Percentiles rank a stretch among this genome's conserved stretches.
Evolutionary conservation across 768 basidiomycete species (phyloP).

Genomic region (Hypsizygus marmoreus): DNA sequence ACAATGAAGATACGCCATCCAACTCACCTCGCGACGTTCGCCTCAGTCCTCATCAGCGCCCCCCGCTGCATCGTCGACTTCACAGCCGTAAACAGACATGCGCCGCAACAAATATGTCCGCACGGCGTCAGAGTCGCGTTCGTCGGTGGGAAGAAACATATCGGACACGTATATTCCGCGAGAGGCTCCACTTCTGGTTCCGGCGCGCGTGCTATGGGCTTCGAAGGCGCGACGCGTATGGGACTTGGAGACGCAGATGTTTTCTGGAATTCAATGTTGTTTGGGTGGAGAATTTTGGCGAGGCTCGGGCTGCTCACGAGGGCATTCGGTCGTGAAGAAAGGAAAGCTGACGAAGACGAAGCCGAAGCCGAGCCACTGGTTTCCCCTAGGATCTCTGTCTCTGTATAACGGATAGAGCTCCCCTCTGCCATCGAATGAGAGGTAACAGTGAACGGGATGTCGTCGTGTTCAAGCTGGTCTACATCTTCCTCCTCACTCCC

Average conservation of each 20-base stretch:
- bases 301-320: conserved; percentile 26
- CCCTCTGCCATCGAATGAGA: conserved; percentile 3
- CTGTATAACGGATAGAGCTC: not conserved
- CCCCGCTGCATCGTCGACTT: conserved; percentile 59
- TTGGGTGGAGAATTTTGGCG: conserved; percentile 22
- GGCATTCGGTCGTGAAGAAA: conserved; percentile 2
- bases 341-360: not conserved
- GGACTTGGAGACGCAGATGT: not conserved
- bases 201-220: conserved; percentile 7
- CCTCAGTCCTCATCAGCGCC: conserved; percentile 28
- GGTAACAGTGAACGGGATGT: not conserved
- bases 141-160: conserved; percentile 75
- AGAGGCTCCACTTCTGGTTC: conserved; percentile 37
- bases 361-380: not conserved
- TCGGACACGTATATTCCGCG: conserved; percentile 73
- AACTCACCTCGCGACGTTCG: conserved; percentile 39
- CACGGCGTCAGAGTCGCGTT: conserved; percentile 80
- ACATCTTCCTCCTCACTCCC: conserved; percentile 10
- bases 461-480: conserved; percentile 15
- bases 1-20: conserved; percentile 2
- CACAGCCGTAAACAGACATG: conserved; percentile 74
- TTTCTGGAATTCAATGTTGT: conserved; percentile 13
- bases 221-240: conserved; percentile 4
- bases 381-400: too few relatives aligned
- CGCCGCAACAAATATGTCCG: conserved; percentile 78